Conservation (phyloP, 441 rosid genomes). For the Erodium chrysanthum region DNA sequence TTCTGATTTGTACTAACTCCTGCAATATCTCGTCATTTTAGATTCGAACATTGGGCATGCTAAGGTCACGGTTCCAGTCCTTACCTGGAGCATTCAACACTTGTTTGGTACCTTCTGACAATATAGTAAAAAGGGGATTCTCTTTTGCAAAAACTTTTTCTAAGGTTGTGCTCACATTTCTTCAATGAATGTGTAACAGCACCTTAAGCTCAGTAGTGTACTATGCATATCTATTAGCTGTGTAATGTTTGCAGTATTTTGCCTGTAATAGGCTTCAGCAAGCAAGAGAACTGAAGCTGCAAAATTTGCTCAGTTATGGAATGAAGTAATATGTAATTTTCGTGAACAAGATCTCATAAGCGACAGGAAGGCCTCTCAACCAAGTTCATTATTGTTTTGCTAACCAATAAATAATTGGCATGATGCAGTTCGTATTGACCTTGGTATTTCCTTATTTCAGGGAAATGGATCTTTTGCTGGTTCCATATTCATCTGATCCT, state of each 20-base stretch:
- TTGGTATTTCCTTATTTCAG: constrained; percentile 36
- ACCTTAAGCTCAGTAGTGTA: constrained; percentile 9
- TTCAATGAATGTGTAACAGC: constrained; percentile 10
- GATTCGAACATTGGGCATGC: constrained; percentile 96
- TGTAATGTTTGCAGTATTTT: constrained; percentile 15
- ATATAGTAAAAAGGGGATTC: constrained; percentile 69
- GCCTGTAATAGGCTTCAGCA: constrained; percentile 64
- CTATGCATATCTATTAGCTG: constrained; percentile 10
- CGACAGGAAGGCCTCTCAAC: constrained; percentile 56
- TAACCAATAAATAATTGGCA: constrained; percentile 3
- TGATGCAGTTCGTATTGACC: no score
- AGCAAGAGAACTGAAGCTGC: constrained; percentile 98
- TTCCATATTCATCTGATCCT: constrained; percentile 91
- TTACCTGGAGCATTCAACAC: constrained; percentile 92
- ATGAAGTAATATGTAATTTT: constrained; percentile 88
- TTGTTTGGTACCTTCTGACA: constrained; percentile 80
- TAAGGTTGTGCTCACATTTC: constrained; percentile 42
- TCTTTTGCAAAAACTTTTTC: constrained; percentile 75
- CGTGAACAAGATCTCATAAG: constrained; percentile 99
- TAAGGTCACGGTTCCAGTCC: constrained; percentile 93
- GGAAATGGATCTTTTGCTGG: constrained; percentile 96
- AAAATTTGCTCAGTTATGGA: constrained; percentile 95
- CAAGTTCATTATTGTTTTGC: constrained; percentile 12
- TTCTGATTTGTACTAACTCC: not conserved
- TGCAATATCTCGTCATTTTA: constrained; percentile 18